Evolutionary conservation across 2,329 filamentous ascomycete genomes (phyloP), one percentile per base, ranked within the genome.

Genomic region (Aureobasidium sp.): DNA sequence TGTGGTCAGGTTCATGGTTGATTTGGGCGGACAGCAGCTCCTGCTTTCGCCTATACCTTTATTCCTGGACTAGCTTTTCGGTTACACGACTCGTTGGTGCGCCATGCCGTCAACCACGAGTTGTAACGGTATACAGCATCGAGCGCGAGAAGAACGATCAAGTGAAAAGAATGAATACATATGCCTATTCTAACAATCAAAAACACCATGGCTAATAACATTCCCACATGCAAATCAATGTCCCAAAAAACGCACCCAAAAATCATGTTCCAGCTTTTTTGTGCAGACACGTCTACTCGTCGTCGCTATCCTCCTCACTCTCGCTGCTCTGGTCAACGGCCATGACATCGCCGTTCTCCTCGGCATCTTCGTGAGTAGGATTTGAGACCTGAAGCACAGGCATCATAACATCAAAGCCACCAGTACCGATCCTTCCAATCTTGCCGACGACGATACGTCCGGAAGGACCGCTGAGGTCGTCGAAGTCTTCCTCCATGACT

Each of bases 371-470:
- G n/a, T 39, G n/a, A 32, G 44, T 1, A 41, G 17, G 23, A 23
- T 17, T 26, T n/a, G 44, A 50, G 3, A 60, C 41, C 34, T 60
- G 57, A 2, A 50, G 37, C 27, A 63, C 44, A 27, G 62, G 62
- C 62, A 63, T 59, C 71, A 97, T 79, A 47, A 99, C 87, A 77
- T 97, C 92, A 75, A 97, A 97, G 23, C 88, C 85, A 42, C 94
- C 94, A 1, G 94, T 99, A 55, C 94, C 94, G 64, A 95, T 85
- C 67, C 84, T 88, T 53, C 90, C 88, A 64, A 94, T 80, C 70
- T 86, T 84, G 17, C 95, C 94, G 72, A 94, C 87, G 53, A 97
- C 92, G 70, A 99, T 89, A 63, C 93, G 84, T 65, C 90, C 87
- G 74, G 89, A 94, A 0, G 95, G 94, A 64, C 88, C 91, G 64